Conservation (phyloP, 306 rosid genomes). For the Pyrus bretschneideri region DNA sequence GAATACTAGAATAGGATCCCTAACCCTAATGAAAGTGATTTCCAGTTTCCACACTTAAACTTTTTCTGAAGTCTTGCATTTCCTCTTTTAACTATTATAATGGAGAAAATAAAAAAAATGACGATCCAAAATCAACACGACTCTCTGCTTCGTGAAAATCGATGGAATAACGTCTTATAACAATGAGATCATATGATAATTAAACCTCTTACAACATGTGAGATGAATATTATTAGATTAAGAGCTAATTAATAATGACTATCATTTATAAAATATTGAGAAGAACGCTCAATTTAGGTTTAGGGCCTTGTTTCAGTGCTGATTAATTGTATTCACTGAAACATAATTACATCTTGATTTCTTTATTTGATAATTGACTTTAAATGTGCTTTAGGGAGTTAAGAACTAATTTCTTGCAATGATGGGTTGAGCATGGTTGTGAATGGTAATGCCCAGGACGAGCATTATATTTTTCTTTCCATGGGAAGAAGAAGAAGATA, state of each 20-base stretch:
- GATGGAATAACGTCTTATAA: no score
- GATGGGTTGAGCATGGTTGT: constrained; percentile 4
- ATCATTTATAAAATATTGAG: neutral
- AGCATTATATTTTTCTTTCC: neutral
- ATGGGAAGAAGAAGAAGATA: neutral
- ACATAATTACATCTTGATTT: neutral
- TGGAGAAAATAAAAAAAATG: no score
- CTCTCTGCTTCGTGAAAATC: no score
- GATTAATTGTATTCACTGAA: neutral
- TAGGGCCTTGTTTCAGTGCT: no score
- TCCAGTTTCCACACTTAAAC: neutral
- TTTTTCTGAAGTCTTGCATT: neutral
- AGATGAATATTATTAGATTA: neutral
- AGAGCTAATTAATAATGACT: neutral
- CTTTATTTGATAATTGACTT: neutral
- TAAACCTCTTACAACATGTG: no score
- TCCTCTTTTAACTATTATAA: neutral
- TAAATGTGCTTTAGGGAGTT: neutral
- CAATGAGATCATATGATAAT: no score
- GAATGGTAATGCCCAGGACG: neutral
- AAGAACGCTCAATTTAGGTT: neutral
- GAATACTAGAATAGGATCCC: neutral
- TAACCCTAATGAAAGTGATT: neutral
- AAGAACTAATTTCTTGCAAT: neutral
- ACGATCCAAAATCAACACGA: no score